phyloP scores from a whole-genome alignment of 352 stramenopile genomes.

The Elongisporangium senticosum region DNA sequence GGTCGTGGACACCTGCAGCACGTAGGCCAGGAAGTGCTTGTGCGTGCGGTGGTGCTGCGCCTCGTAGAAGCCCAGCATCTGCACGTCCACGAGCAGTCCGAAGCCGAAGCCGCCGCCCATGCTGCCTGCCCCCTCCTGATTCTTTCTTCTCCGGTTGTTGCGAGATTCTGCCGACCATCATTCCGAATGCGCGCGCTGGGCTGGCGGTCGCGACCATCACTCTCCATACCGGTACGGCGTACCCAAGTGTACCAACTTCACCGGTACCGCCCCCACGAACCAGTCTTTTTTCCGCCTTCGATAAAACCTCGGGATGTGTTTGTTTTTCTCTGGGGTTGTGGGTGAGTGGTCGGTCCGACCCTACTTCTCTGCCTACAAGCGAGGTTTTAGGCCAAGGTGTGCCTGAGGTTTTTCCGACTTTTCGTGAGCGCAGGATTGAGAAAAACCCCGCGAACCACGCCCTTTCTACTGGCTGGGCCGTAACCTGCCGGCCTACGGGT shows the following conservation, averaged over 20 bases:
- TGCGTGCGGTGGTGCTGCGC: constrained; percentile 39
- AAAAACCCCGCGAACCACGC: neutral
- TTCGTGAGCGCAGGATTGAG: neutral
- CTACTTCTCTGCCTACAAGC: neutral
- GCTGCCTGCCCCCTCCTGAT: constrained; percentile 1
- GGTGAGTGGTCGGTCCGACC: neutral
- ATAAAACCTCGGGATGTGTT: neutral
- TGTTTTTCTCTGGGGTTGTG: neutral
- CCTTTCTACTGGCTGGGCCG: neutral
- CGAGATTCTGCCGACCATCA: neutral
- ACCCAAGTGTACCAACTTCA: neutral
- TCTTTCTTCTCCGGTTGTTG: constrained; percentile 1
- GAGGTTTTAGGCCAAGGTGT: neutral
- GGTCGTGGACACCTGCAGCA: constrained; percentile 54
- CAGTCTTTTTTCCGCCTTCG: neutral
- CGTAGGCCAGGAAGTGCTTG: constrained; percentile 65
- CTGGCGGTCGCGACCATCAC: neutral
- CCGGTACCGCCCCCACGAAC: neutral
- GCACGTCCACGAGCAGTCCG: constrained; percentile 54
- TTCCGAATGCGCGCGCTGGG: no score
- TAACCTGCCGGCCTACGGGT: neutral
- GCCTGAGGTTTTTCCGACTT: neutral
- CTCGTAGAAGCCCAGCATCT: constrained; percentile 81
- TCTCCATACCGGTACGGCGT: neutral
- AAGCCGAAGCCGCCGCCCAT: constrained; percentile 55